Conservation (phyloP, 345 rosid species). For the Syzygium aqueum region DNA sequence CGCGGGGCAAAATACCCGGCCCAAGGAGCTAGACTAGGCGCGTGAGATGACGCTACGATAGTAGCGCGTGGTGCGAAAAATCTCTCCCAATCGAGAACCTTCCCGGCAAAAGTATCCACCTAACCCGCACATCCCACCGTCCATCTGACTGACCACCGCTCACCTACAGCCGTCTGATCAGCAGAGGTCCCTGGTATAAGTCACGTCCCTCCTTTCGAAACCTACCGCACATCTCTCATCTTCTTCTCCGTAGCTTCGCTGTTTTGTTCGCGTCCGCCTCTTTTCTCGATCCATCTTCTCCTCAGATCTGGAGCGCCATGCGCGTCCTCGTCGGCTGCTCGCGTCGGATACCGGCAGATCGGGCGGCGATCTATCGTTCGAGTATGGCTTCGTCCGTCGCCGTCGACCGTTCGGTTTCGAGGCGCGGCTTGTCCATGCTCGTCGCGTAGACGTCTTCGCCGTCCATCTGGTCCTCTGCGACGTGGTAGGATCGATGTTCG, state of each 20-base stretch:
- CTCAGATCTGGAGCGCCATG: background rate
- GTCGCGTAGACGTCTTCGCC: background rate
- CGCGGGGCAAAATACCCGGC: background rate
- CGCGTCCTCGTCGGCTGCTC: background rate
- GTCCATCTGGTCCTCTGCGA: background rate
- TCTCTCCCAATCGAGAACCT: background rate
- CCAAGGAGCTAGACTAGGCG: background rate
- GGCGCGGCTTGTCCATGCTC: background rate
- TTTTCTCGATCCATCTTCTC: background rate
- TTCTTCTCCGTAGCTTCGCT: too few relatives aligned
- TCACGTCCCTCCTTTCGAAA: too few relatives aligned
- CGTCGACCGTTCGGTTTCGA: background rate
- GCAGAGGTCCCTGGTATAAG: background rate
- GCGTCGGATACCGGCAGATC: background rate
- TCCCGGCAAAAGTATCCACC: background rate
- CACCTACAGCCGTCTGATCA: slow-evolving; percentile 1
- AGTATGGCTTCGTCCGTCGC: background rate
- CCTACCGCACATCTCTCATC: background rate
- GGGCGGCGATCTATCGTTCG: background rate
- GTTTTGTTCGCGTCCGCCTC: background rate
- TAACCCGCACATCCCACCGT: background rate
- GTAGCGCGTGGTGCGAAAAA: background rate
- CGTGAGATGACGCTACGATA: background rate
- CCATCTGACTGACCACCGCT: background rate
- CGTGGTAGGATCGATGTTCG: background rate